Evolutionary conservation across 1,284 basidiomycete genomes (phyloP), one percentile per base, ranked within the genome.

Genomic region (Pholiota adiposa): DNA sequence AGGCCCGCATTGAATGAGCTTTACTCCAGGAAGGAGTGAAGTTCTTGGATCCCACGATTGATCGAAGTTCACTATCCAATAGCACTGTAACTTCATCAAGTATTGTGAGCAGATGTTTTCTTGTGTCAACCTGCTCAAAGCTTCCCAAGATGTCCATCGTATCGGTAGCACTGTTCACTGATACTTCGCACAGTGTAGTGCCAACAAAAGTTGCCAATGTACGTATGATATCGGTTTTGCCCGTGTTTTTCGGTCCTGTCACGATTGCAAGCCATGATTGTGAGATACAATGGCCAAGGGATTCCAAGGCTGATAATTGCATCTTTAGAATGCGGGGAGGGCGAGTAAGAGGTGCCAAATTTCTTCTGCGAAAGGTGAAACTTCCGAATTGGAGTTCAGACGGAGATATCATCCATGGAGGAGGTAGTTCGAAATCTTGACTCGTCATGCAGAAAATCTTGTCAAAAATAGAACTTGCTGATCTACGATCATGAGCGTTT

Each of bases 91-190:
- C 65, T 11, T 81, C 75, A 25, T 79, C 74, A 14, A 83, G 70
- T 14, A 83, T 54, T n/a, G 69, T 66, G 6, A 73, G 58, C 38
- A 80, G 64, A 23, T 78, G 80, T 41, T 77, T 76, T 23, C 70
- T 72, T 27, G 72, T 57, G 70, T 93, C 89, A 34, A 89, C 87
- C 76, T 99, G 97, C 76, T 99, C 97, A 70, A 98, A 99, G 66
- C 93, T 92, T 50, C 97, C 97, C 40, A 99, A 78, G 36, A 99
- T 89, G 74, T 99, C 97, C 70, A 90, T 90, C 1, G 96, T 94
- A 72, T 99, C 97, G 16, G 94, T 95, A 6, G 94, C 90, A 50
- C 86, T 89, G 72, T 93, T 97, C 73, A 98, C 81, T 21, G 87
- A 82, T 50, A 98, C 83, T 71, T 94, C 92, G 46, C 84, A 83